These are phyloP conservation scores for Hemerocallis citrina DNA, from an alignment of 106 monocot genomes.

Conservation along the genomic window DNA sequence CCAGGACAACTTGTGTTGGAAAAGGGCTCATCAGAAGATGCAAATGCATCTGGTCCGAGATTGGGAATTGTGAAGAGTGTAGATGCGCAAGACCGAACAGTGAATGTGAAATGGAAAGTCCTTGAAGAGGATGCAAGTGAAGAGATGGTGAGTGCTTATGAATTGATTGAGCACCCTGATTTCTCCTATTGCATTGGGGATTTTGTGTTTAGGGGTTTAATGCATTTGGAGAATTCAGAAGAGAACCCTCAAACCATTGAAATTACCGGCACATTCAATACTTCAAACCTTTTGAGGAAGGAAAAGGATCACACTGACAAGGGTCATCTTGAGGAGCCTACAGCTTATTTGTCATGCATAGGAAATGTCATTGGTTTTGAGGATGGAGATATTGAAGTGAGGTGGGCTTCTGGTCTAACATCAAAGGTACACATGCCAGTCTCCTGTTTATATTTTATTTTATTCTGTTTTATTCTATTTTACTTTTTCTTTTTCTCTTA, in stretches of 20 bases:
- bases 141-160: conserved; percentile 86
- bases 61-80: conserved; percentile 68
- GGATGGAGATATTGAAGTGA: conserved; percentile 65
- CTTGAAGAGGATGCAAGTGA: conserved; percentile 17
- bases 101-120: conserved; percentile 63
- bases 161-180: conserved; percentile 82
- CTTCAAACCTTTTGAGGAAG: not conserved
- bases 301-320: not conserved
- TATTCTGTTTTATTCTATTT: too few species aligned
- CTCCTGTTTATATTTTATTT: too few species aligned
- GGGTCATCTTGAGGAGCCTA: conserved; percentile 10
- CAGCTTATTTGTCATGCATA: conserved; percentile 46
- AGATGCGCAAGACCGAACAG: conserved; percentile 59
- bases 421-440: conserved; percentile 54
- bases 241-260: not conserved
- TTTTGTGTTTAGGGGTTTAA: conserved; percentile 38
- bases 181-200: conserved; percentile 67
- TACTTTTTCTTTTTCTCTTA: too few species aligned
- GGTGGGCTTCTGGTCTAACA: conserved; percentile 76
- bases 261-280: not conserved
- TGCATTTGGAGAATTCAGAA: conserved; percentile 19
- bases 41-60: conserved; percentile 4
- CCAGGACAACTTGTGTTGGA: conserved; percentile 75
- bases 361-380: conserved; percentile 69
- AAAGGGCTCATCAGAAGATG: conserved; percentile 47